Evolutionary conservation across 352 stramenopile genomes (phyloP).

Genomic region (Phytopythium delawarense): DNA sequence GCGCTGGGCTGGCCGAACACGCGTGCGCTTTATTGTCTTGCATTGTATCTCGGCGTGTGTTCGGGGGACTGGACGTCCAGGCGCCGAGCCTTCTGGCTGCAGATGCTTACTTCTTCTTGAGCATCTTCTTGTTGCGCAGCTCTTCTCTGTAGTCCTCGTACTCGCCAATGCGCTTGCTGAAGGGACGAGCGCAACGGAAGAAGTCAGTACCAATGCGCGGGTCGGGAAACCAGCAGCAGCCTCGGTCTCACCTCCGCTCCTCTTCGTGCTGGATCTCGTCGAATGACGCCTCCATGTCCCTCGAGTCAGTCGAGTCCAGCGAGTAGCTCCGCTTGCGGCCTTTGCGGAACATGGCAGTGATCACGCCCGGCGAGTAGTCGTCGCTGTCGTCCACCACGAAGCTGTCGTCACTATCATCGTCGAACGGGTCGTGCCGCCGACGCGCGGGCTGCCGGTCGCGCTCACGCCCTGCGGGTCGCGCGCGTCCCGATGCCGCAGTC

Average conservation of each 20-base stretch:
- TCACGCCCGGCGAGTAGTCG: conserved; percentile 69
- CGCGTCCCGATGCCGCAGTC: conserved; percentile 38
- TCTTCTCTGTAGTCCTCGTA: conserved; percentile 84
- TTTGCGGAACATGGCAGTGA: conserved; percentile 78
- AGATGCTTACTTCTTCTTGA: conserved; percentile 67
- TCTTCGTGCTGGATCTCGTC: conserved; percentile 87
- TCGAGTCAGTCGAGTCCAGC: conserved; percentile 75
- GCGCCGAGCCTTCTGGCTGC: neutral
- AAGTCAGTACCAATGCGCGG: neutral
- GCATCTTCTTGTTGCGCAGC: conserved; percentile 78
- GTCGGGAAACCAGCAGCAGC: neutral
- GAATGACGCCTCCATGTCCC: conserved; percentile 83
- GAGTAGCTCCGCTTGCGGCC: conserved; percentile 72
- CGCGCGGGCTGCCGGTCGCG: conserved; percentile 13
- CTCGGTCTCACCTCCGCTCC: conserved; percentile 53
- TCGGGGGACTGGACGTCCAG: neutral
- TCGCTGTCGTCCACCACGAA: conserved; percentile 82
- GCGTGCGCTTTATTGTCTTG: conserved; percentile 1
- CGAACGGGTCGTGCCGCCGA: conserved; percentile 53
- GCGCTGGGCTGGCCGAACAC: neutral
- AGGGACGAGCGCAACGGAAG: neutral
- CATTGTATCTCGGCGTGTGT: neutral
- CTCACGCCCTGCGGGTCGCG: conserved; percentile 24
- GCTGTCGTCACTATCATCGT: conserved; percentile 86
- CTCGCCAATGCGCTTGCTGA: conserved; percentile 67